These are phyloP conservation scores for Ajuga chamaepitys DNA, from an alignment of 257 asterid species.

Conservation along the genomic window DNA sequence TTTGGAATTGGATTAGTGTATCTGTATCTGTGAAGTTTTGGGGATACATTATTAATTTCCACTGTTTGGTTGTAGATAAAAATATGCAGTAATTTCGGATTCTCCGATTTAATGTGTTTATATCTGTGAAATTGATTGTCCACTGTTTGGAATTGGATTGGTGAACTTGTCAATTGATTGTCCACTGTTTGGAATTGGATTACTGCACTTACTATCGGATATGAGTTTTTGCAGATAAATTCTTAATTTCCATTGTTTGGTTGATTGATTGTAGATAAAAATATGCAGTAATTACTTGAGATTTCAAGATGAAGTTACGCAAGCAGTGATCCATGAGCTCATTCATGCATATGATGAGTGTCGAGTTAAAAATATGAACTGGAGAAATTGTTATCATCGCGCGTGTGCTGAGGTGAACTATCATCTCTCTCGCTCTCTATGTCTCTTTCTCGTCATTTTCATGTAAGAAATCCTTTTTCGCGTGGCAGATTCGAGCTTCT, in stretches of 20 bases:
- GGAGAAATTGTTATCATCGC: conserved; percentile 56
- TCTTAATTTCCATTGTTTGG: neutral
- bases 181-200: too few species aligned
- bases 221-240: neutral
- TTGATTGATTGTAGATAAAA: conserved; percentile 18
- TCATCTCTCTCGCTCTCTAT: neutral
- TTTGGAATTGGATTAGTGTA: too few species aligned
- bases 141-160: too few species aligned
- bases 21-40: too few species aligned
- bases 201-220: too few species aligned
- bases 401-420: conserved; percentile 60
- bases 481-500: conserved; percentile 44
- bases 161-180: too few species aligned
- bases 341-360: conserved; percentile 70
- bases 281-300: conserved; percentile 44
- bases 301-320: conserved; percentile 61
- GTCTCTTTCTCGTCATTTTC: neutral
- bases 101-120: too few species aligned
- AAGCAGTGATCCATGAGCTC: conserved; percentile 59
- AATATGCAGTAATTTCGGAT: too few species aligned
- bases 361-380: conserved; percentile 53
- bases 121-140: too few species aligned
- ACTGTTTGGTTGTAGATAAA: conserved; percentile 16
- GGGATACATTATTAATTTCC: neutral
- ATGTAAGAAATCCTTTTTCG: neutral